A percentile compares a stretch with the other conserved stretches of the same genome.
Conservation (phyloP, 176 grass and related monocot species). For the Lolium perenne region DNA sequence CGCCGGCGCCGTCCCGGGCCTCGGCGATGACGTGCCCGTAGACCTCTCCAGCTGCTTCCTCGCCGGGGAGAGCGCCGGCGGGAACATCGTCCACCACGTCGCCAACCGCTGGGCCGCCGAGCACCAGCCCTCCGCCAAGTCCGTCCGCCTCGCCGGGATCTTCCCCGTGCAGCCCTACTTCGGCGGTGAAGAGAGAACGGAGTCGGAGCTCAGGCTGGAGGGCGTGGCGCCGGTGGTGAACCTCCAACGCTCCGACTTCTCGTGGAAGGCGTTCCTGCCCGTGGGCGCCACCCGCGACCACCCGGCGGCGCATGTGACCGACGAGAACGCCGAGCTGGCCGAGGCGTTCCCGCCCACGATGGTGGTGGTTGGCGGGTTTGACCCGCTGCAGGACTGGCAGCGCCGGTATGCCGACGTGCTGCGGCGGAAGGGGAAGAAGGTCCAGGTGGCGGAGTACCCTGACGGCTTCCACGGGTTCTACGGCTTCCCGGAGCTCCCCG, state of each 20-base stretch:
- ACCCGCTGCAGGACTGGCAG: constrained; percentile 55
- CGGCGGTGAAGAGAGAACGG: constrained; percentile 8
- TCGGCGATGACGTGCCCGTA: constrained; percentile 14
- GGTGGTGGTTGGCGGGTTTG: constrained; percentile 44
- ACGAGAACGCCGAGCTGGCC: constrained; percentile 41
- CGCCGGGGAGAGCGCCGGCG: constrained; percentile 73
- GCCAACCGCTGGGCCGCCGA: constrained; percentile 54
- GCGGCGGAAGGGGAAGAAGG: neutral
- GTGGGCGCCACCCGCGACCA: constrained; percentile 28
- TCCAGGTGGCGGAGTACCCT: constrained; percentile 33
- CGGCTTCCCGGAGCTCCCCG: constrained; percentile 38
- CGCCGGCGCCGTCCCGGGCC: constrained; percentile 16
- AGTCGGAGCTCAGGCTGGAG: constrained; percentile 19
- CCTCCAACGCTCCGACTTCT: constrained; percentile 30
- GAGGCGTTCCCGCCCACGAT: constrained; percentile 43
- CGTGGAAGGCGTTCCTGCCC: constrained; percentile 13
- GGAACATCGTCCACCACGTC: constrained; percentile 74
- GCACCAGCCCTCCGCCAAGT: neutral
- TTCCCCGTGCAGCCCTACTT: constrained; percentile 32
- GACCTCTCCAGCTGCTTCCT: constrained; percentile 64
- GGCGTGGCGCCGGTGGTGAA: constrained; percentile 28
- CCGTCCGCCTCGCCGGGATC: neutral
- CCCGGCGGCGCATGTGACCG: neutral
- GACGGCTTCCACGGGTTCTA: constrained; percentile 62
- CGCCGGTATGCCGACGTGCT: constrained; percentile 46